Base-by-base conservation (phyloP, 495 filamentous ascomycete genomes). In the Pyrenula massariospora region DNA sequence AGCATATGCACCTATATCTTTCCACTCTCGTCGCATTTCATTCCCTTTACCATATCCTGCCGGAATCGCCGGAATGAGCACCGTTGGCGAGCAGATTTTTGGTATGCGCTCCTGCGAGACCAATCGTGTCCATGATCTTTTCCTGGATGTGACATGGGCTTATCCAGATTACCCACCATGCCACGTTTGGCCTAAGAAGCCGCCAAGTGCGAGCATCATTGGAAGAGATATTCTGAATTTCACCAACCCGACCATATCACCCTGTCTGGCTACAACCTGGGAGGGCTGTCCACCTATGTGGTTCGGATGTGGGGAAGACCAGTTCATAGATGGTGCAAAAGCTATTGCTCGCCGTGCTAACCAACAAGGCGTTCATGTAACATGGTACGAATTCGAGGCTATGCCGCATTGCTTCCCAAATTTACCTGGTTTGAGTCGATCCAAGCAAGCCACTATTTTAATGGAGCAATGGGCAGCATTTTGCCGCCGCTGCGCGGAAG, bases 81-180 rank as follows among this genome's bases (percentile, higher is more conserved):
- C 88, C 22, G 95, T 89, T 90, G 66, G 83, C 23, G 91, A 96
- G 65, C 63, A 92, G 53, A 80, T 84, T 21, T 82, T 85, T 56
- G 84, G 79, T 54, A 80, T 87, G 62, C 89, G 88, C 0, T 93
- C 88, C 0, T 74, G 85, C 59, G 62, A 73, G 12, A 58, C 55
- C 20, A 90, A 91, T 64, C 69, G 73, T 1, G 62, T 68, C 47
- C 91, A 78, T 66, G 91, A 95, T 71, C 95, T 91, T 70, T 77
- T 97, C 3, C 82, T 83, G 0, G 64, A 75, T 0, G 76, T 59
- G 12, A 65, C 52, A 56, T 63, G 70, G 2, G 54, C 64, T 8
- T 61, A 60, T 0, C 54, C 61, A 36, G 67, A 48, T n/a, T 83
- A 70, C 52, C 61, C 81, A 0, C 57, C 72, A 2, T 84, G 85